Percentiles rank a stretch among this genome's conserved stretches.
These are phyloP conservation scores for Mastigamoeba balamuthi DNA, from an alignment of 78 protist genomes.

Conservation along the genomic window DNA sequence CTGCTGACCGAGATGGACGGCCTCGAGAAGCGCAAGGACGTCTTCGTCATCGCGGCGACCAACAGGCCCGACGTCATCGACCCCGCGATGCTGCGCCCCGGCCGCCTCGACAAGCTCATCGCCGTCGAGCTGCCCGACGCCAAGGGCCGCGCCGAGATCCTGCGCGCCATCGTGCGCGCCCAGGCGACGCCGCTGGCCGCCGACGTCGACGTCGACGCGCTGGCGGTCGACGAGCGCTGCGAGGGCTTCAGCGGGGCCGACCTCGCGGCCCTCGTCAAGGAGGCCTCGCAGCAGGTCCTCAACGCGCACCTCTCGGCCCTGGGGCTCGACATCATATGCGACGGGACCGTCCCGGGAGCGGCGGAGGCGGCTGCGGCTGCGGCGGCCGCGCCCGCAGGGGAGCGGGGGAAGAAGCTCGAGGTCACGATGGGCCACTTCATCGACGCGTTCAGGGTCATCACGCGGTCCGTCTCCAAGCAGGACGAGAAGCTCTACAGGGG, in stretches of 20 bases:
- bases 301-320: no score
- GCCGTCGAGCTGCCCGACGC: slow-evolving; percentile 89
- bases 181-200: slow-evolving; percentile 10
- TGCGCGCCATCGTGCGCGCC: slow-evolving; percentile 6
- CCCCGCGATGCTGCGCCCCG: slow-evolving; percentile 94
- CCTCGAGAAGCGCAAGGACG: slow-evolving; percentile 59
- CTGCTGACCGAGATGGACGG: slow-evolving; percentile 98
- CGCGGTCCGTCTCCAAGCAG: no score
- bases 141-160: slow-evolving; percentile 28
- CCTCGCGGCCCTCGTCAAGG: slow-evolving; percentile 53
- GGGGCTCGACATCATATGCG: no score
- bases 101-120: slow-evolving; percentile 92
- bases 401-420: no score
- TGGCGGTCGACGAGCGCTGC: slow-evolving; percentile 32
- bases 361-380: no score
- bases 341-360: no score
- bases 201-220: slow-evolving; percentile 1
- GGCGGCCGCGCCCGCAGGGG: no score
- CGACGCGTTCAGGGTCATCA: no score
- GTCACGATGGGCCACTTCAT: no score
- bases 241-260: slow-evolving; percentile 71
- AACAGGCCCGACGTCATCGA: slow-evolving; percentile 95
- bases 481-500: no score
- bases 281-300: no score
- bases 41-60: slow-evolving; percentile 92